Percentiles rank a stretch among this genome's conserved stretches.
These are phyloP conservation scores for Solanum lignicaule DNA, from an alignment of 257 asterid genomes.

Conservation along the genomic window DNA sequence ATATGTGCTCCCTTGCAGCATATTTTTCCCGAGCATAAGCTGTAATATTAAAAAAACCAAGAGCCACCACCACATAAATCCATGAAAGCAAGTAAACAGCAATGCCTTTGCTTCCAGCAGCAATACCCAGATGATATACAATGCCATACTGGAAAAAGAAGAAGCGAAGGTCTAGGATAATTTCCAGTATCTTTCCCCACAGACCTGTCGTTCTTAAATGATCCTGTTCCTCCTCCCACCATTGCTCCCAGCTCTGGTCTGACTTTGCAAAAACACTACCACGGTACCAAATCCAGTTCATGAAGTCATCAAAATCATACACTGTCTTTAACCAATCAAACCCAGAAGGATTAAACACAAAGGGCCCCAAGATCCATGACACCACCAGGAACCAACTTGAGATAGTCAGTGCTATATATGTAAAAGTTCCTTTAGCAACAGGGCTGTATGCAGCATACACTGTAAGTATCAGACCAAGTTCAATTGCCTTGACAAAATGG, in stretches of 20 bases:
- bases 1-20: slow-evolving; percentile 90
- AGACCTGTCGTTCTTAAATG: slow-evolving; percentile 91
- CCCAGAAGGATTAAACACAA: slow-evolving; percentile 85
- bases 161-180: slow-evolving; percentile 81
- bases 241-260: slow-evolving; percentile 97
- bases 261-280: slow-evolving; percentile 90
- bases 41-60: slow-evolving; percentile 43
- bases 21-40: slow-evolving; percentile 80
- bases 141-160: slow-evolving; percentile 97
- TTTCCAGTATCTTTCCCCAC: slow-evolving; percentile 78
- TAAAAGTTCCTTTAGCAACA: slow-evolving; percentile 74
- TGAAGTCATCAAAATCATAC: slow-evolving; percentile 88
- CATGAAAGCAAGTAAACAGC: slow-evolving; percentile 88
- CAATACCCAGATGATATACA: slow-evolving; percentile 82
- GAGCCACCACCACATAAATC: slow-evolving; percentile 69
- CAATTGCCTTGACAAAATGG: slow-evolving; percentile 94
- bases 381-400: slow-evolving; percentile 95
- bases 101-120: slow-evolving; percentile 74
- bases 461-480: slow-evolving; percentile 82
- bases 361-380: slow-evolving; percentile 92
- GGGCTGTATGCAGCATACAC: slow-evolving; percentile 88
- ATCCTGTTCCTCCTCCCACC: slow-evolving; percentile 99
- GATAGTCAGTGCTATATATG: slow-evolving; percentile 79
- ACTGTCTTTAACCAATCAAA: slow-evolving; percentile 98
- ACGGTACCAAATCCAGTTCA: slow-evolving; percentile 91